phyloP scores from a whole-genome alignment of 31 red algal genomes.

The Odonthalia washingtoniensis region DNA sequence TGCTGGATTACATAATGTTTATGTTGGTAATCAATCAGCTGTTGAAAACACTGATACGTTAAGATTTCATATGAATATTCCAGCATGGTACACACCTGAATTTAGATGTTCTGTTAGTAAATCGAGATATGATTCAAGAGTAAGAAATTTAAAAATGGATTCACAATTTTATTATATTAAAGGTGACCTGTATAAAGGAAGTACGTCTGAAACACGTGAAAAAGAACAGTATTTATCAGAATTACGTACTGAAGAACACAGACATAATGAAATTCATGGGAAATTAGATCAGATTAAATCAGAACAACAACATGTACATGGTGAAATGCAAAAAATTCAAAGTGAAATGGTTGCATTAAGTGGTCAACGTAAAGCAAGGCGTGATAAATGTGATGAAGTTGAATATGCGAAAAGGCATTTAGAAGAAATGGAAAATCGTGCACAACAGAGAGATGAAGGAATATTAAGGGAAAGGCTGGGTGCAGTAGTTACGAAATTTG shows the following conservation, averaged over 20 bases:
- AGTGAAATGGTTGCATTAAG: slow-evolving; percentile 23
- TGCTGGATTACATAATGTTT: slow-evolving; percentile 45
- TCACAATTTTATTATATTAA: slow-evolving; percentile 36
- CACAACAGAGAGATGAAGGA: not conserved
- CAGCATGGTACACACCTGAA: slow-evolving; percentile 65
- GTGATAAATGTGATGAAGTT: slow-evolving; percentile 10
- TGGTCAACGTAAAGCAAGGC: not conserved
- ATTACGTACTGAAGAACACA: slow-evolving; percentile 61
- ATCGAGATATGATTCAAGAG: slow-evolving; percentile 58
- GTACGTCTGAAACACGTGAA: slow-evolving; percentile 40
- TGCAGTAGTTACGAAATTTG: not conserved
- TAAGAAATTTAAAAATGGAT: slow-evolving; percentile 57
- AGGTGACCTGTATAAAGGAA: slow-evolving; percentile 50
- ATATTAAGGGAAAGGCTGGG: not conserved
- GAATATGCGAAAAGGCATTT: slow-evolving; percentile 13
- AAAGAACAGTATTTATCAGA: slow-evolving; percentile 27
- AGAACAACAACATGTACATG: slow-evolving; percentile 29
- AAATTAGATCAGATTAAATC: slow-evolving; percentile 35
- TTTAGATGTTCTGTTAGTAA: slow-evolving; percentile 34
- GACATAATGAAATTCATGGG: slow-evolving; percentile 11
- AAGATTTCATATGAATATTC: slow-evolving; percentile 27
- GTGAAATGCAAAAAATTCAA: not conserved
- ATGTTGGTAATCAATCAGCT: slow-evolving; percentile 53
- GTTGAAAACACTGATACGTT: slow-evolving; percentile 38
- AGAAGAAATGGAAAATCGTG: slow-evolving; percentile 38